These are phyloP conservation scores for Talaromyces stipitatus DNA, from an alignment of 495 filamentous ascomycete genomes.

Conservation along the genomic window DNA sequence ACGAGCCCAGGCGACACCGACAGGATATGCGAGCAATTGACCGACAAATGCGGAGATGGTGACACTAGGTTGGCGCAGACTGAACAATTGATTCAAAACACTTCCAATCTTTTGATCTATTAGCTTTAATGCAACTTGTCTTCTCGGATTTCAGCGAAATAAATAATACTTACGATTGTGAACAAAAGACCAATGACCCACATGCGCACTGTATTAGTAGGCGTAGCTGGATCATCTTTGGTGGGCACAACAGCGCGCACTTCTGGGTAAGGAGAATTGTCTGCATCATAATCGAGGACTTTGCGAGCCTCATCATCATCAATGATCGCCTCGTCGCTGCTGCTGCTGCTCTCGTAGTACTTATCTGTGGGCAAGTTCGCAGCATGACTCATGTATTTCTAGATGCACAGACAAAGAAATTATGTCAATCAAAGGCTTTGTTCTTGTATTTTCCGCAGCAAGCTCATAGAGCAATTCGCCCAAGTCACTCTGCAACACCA, in stretches of 20 bases:
- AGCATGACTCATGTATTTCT: neutral
- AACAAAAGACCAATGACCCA: constrained; percentile 65
- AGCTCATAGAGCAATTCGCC: no score
- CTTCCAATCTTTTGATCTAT: constrained; percentile 41
- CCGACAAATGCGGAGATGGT: constrained; percentile 59
- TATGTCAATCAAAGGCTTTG: neutral
- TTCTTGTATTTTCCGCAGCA: neutral
- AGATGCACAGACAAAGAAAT: neutral
- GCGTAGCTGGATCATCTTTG: constrained; percentile 58
- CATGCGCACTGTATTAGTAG: constrained; percentile 61
- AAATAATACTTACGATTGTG: constrained; percentile 36
- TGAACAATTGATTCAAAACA: constrained; percentile 67
- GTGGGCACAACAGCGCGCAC: constrained; percentile 38
- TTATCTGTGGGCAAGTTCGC: neutral
- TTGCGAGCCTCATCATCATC: constrained; percentile 29
- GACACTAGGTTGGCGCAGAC: constrained; percentile 50
- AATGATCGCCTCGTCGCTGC: constrained; percentile 13
- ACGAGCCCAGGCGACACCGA: constrained; percentile 54
- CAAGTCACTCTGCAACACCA: neutral
- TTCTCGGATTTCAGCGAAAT: neutral
- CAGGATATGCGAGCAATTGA: constrained; percentile 63
- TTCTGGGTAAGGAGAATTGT: constrained; percentile 67
- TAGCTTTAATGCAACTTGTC: neutral
- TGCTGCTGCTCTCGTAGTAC: neutral
- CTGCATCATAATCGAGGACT: constrained; percentile 38